Evolutionary conservation across 2,329 filamentous ascomycete species (phyloP), one percentile per base, ranked within the genome.

Genomic region (Annulohypoxylon truncatum): DNA sequence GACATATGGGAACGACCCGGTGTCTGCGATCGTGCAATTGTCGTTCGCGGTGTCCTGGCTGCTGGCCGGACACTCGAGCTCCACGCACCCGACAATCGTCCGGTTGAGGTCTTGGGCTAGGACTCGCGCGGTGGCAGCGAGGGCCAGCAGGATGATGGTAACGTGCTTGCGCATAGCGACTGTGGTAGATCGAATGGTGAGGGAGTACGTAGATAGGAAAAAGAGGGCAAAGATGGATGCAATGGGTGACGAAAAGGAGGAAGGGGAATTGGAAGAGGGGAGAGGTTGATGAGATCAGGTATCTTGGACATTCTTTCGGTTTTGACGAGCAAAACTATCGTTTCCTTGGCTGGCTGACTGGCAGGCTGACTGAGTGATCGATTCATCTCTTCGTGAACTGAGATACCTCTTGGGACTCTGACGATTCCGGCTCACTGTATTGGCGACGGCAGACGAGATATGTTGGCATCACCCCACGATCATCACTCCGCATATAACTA

Each of bases 1-100:
- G 12, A 73, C 56, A 42, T 35, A 56, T 10, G 64, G 3, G 46
- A 68, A 74, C 2, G 72, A 73, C 18, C 58, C 66, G 0, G 62
- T 66, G 47, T 67, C 64, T 1, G 61, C 67, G 3, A 74, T 54
- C 1, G 68, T 69, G 61, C 71, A 74, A 33, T 74, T 66, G 59
- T 73, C 72, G 13, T 65, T 64, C 4, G 38, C 53, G 9, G 3
- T 61, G 40, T 64, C 67, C 6, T 28, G 18, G 12, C 52, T 18
- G 26, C 28, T 48, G 0, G 68, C 18, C 12, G 72, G 72, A 10
- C 72, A 74, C 2, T 60, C 71, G 2, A 74, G 24, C 2, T 72
- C 72, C 4, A 52, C 62, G 63, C 72, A 74, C 12, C 72, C 72
- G 18, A 73, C 69, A 26, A 74, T 73, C 2, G 69, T 73, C 15